A percentile compares a stretch with the other conserved stretches of the same genome.
These are phyloP conservation scores for Teratosphaeria gauchensis DNA, from an alignment of 2,329 filamentous ascomycete species.

Conservation along the genomic window DNA sequence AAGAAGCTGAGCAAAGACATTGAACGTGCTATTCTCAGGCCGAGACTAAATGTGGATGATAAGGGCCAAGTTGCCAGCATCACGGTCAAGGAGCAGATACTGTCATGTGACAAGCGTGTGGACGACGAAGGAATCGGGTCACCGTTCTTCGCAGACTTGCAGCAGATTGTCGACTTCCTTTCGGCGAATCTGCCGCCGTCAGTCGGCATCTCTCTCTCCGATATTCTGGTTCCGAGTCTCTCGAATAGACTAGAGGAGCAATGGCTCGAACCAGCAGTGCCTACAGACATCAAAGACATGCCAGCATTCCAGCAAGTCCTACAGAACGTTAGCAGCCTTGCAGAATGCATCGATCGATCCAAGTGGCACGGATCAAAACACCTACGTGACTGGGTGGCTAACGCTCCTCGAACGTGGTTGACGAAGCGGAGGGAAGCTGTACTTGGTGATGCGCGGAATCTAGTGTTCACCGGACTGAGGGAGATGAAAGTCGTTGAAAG, in stretches of 20 bases:
- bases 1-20: constrained; percentile 20
- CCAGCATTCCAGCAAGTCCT: constrained; percentile 61
- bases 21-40: constrained; percentile 20
- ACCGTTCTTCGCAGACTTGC: constrained; percentile 35
- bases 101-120: constrained; percentile 14
- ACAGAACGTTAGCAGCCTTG: constrained; percentile 55
- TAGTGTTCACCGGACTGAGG: constrained; percentile 59
- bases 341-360: constrained; percentile 49
- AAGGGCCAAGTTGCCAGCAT: constrained; percentile 10
- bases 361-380: constrained; percentile 54
- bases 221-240: constrained; percentile 60
- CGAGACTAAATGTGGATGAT: constrained; percentile 14
- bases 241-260: constrained; percentile 57
- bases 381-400: constrained; percentile 69
- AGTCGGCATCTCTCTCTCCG: constrained; percentile 49
- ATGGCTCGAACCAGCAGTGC: constrained; percentile 71
- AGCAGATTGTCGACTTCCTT: constrained; percentile 41
- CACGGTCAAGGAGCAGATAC: constrained; percentile 13
- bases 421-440: constrained; percentile 71
- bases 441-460: constrained; percentile 62
- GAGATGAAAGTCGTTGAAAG: constrained; percentile 64
- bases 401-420: constrained; percentile 76
- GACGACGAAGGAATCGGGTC: constrained; percentile 8
- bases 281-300: constrained; percentile 62
- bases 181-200: constrained; percentile 39